Percentiles rank a stretch among this genome's conserved stretches.
phyloP scores from a whole-genome alignment of 176 grass and related monocot genomes.

The Calamus simplicifolius region DNA sequence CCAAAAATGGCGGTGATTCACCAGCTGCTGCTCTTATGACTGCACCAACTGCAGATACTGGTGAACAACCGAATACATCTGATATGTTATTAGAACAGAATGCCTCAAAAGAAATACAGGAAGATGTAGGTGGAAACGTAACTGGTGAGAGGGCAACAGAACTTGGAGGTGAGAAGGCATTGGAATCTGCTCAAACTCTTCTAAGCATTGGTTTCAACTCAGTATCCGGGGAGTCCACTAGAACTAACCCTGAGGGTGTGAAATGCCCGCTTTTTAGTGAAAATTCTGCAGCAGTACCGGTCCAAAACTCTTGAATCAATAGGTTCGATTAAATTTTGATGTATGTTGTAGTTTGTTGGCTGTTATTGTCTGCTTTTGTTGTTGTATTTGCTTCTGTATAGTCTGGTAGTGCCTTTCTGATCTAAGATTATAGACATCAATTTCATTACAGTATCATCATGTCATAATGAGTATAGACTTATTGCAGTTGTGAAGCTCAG shows the following conservation, averaged over 20 bases:
- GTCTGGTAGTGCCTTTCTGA: too few relatives aligned
- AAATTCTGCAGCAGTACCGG: slow-evolving; percentile 46
- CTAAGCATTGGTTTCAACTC: slow-evolving; percentile 50
- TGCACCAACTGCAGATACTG: slow-evolving; percentile 8
- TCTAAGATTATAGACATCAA: too few relatives aligned
- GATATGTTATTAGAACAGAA: slow-evolving; percentile 16
- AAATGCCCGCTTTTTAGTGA: slow-evolving; percentile 58
- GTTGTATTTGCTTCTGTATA: too few relatives aligned
- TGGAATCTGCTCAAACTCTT: slow-evolving; percentile 58
- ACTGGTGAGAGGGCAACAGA: slow-evolving; percentile 24
- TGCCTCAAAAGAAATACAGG: slow-evolving; percentile 4
- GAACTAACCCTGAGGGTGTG: slow-evolving; percentile 43
- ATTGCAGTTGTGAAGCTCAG: too few relatives aligned
- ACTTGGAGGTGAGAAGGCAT: slow-evolving; percentile 50
- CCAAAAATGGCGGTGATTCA: slow-evolving; percentile 27
- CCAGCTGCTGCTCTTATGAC: slow-evolving; percentile 12
- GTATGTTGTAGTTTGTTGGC: too few relatives aligned
- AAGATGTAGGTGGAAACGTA: slow-evolving; percentile 17
- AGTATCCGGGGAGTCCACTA: slow-evolving; percentile 3
- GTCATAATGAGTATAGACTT: too few relatives aligned
- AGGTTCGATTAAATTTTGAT: too few relatives aligned
- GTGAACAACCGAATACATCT: slow-evolving; percentile 23
- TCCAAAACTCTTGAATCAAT: slow-evolving; percentile 50
- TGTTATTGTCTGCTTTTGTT: too few relatives aligned
- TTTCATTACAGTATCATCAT: too few relatives aligned